A percentile compares a stretch with the other conserved stretches of the same genome.
Evolutionary conservation across 768 basidiomycete genomes (phyloP).

Genomic region (Inosperma sp.): DNA sequence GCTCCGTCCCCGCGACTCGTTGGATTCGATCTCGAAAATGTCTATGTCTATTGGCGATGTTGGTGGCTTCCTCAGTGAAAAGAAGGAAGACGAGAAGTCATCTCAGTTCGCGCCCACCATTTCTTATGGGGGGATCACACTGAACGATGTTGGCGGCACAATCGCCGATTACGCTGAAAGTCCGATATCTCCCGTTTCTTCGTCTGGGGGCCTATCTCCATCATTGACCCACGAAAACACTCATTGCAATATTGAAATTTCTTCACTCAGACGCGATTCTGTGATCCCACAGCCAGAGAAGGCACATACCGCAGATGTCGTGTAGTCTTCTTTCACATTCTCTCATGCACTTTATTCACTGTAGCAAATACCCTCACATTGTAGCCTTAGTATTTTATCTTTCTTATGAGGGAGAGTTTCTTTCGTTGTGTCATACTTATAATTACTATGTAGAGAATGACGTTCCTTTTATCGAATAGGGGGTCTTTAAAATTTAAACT

Average conservation of each 20-base stretch:
- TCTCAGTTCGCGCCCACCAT: conserved; percentile 30
- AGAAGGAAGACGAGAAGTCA: conserved; percentile 34
- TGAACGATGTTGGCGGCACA: conserved; percentile 35
- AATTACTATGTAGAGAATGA: neutral
- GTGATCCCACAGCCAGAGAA: conserved; percentile 13
- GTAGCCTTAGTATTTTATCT: conserved; percentile 8
- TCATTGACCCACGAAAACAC: conserved; percentile 31
- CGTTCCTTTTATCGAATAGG: too few species aligned
- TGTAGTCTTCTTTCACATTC: conserved; percentile 15
- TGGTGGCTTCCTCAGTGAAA: conserved; percentile 34
- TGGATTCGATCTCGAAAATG: conserved; percentile 44
- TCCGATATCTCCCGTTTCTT: conserved; percentile 30
- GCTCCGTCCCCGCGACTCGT: conserved; percentile 44
- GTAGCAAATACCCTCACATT: conserved; percentile 3
- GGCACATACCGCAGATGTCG: conserved; percentile 22
- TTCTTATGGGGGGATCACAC: conserved; percentile 33
- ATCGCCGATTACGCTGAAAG: conserved; percentile 34
- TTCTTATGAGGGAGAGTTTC: too few species aligned
- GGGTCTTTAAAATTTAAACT: neutral
- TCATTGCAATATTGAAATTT: conserved; percentile 26
- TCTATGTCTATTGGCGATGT: conserved; percentile 38
- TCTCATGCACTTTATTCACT: neutral
- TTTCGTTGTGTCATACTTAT: neutral
- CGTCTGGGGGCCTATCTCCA: conserved; percentile 34
- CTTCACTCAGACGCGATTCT: conserved; percentile 23